Percentiles rank a stretch among this genome's conserved stretches.
Conservation (phyloP, 2,329 filamentous ascomycete genomes). For the Ascochyta koolunga region DNA sequence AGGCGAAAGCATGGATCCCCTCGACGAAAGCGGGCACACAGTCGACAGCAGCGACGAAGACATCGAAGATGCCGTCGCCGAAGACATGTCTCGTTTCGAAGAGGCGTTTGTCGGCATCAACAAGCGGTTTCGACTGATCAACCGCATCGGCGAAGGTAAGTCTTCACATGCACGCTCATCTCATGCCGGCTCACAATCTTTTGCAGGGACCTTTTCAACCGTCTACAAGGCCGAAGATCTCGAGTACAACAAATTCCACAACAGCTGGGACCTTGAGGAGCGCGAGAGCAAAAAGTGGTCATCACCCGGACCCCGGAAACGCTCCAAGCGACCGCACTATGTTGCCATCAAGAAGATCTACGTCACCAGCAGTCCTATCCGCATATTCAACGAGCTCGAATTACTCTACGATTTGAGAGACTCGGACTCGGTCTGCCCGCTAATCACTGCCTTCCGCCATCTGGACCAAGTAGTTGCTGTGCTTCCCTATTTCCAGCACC, state of each 20-base stretch:
- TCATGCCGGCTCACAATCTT: slow-evolving; percentile 30
- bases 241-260: slow-evolving; percentile 79
- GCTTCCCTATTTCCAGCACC: slow-evolving; percentile 92
- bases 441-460: slow-evolving; percentile 95
- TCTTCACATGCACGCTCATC: slow-evolving; percentile 32
- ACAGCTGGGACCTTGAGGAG: slow-evolving; percentile 81
- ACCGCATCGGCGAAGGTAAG: slow-evolving; percentile 93
- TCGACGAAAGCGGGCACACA: slow-evolving; percentile 58
- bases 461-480: slow-evolving; percentile 95
- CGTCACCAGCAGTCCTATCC: slow-evolving; percentile 90
- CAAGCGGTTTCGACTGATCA: slow-evolving; percentile 85
- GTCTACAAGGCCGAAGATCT: slow-evolving; percentile 98
- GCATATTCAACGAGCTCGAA: slow-evolving; percentile 96
- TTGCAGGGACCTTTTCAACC: slow-evolving; percentile 89
- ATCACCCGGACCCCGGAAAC: slow-evolving; percentile 67
- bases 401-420: slow-evolving; percentile 85
- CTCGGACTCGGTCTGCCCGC: slow-evolving; percentile 84
- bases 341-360: slow-evolving; percentile 99
- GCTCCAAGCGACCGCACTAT: slow-evolving; percentile 67
- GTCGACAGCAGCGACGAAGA: slow-evolving; percentile 59
- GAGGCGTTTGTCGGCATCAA: slow-evolving; percentile 83
- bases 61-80: slow-evolving; percentile 71
- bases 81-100: slow-evolving; percentile 88
- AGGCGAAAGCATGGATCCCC: slow-evolving; percentile 57
- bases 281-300: slow-evolving; percentile 70